Conservation (phyloP, 148 eudicot genomes). For the Amaranthus hypochondriacus region DNA sequence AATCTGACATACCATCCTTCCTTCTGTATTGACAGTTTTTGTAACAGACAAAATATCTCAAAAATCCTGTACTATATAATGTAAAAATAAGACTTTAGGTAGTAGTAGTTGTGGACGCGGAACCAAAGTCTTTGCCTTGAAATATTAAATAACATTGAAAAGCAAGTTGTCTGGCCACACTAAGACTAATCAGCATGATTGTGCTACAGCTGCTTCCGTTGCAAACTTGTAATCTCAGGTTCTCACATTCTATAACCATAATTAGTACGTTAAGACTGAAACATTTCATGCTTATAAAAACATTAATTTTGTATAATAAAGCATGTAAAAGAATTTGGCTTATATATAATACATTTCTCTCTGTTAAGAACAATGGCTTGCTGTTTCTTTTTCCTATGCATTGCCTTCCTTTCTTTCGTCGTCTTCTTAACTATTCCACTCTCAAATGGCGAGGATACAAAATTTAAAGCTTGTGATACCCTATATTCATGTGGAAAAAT, state of each 20-base stretch:
- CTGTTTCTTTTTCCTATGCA: not conserved
- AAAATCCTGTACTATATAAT: not conserved
- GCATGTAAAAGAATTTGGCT: not conserved
- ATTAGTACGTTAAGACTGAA: no score
- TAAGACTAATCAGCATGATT: no score
- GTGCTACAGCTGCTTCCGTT: no score
- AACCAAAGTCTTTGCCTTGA: no score
- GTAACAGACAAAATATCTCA: not conserved
- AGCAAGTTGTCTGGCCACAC: no score
- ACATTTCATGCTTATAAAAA: no score
- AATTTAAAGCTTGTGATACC: not conserved
- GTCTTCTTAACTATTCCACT: not conserved
- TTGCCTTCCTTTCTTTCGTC: not conserved
- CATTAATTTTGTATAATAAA: no score
- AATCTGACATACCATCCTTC: not conserved
- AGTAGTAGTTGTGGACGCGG: no score
- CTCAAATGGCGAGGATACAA: not conserved
- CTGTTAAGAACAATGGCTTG: not conserved
- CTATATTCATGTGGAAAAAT: conserved; percentile 2
- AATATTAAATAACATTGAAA: no score
- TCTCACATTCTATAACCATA: no score
- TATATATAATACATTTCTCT: not conserved
- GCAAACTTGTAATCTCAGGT: no score
- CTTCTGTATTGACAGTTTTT: not conserved
- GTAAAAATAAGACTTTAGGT: not conserved